Base-by-base conservation (phyloP, 2,329 filamentous ascomycete species). In the Ophiostoma perfectum region DNA sequence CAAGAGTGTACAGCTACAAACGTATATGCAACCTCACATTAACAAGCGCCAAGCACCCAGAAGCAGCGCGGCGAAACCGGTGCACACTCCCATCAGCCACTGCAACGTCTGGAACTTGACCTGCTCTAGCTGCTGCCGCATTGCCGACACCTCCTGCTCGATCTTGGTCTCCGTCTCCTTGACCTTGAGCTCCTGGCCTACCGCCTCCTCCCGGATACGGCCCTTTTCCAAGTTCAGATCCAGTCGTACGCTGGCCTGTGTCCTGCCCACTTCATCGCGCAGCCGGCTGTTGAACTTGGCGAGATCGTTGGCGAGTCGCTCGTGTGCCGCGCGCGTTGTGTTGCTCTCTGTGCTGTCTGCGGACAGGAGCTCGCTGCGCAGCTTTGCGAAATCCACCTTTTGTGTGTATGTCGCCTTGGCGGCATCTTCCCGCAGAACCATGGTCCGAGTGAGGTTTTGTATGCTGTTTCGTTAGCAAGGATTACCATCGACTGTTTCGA, bases 91-190 rank as follows among this genome's bases (percentile, higher is more conserved):
- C 89, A 98, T 97, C 73, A 99, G 81, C 95, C 95, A 99, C 82
- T 99, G 95, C 78, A 99, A 79, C 47, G 95, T 98, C 76, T 93
- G 92, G 80, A 98, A 98, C 83, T 99, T 99, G 78, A 99, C 95
- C 73, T 92, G 91, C 81, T 99, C 95, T 64, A 99, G 84, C 80
- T 96, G 90, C 82, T 98, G 95, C 73, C 92, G 84, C 76, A 99
- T 78, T 44, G 90, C 90, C 55, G 94, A 94, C 67, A 95, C 93
- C 82, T 98, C 95, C 80, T 98, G 94, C 82, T 99, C 95, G 75
- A 99, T 98, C 80, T 96, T 89, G 69, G 93, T 97, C 81, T 99
- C 95, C 12, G 95, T 98, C 84, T 99, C 95, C 82, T 97, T 97
- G 75, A 99, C 92, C 82, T 97, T 96, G 79, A 99, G 87, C 79